phyloP scores from a whole-genome alignment of 306 rosid genomes.

The Urtica urens region DNA sequence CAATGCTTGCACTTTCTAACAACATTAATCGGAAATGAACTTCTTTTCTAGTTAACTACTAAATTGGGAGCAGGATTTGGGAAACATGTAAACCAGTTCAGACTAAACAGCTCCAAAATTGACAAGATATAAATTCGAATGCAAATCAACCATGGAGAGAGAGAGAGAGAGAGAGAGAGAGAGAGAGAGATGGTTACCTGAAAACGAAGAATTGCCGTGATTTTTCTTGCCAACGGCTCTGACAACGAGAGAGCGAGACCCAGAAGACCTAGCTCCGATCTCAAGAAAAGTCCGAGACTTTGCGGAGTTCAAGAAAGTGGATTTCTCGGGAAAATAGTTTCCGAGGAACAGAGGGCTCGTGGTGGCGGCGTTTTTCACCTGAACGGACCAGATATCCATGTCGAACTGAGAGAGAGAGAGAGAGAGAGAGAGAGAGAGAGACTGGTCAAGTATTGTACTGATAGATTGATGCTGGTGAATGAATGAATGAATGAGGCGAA shows the following conservation, averaged over 20 bases:
- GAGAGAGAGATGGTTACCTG: slow-evolving; percentile 21
- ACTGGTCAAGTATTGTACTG: no score
- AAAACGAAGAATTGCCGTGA: slow-evolving; percentile 43
- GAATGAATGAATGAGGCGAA: no score
- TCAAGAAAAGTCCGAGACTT: slow-evolving; percentile 29
- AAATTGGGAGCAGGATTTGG: no score
- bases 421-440: slow-evolving; percentile 5
- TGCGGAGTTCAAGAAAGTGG: slow-evolving; percentile 28
- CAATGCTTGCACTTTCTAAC: no score
- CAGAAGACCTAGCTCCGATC: slow-evolving; percentile 27
- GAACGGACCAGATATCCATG: slow-evolving; percentile 71
- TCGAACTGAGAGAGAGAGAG: slow-evolving; percentile 3
- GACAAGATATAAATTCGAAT: background rate
- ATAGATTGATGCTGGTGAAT: no score
- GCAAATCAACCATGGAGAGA: background rate
- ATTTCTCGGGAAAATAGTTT: slow-evolving; percentile 34
- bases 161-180: slow-evolving; percentile 2
- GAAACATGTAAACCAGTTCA: no score
- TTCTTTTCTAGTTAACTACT: no score
- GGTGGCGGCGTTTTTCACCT: slow-evolving; percentile 31
- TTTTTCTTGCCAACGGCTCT: slow-evolving; percentile 62
- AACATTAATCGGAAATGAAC: no score
- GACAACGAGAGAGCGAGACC: slow-evolving; percentile 24
- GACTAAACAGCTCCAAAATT: background rate
- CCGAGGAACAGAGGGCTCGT: slow-evolving; percentile 27